A percentile compares a stretch with the other conserved stretches of the same genome.
These are phyloP conservation scores for Tetrastigma voinierianum DNA, from an alignment of 164 flowering plant genomes.

Conservation along the genomic window DNA sequence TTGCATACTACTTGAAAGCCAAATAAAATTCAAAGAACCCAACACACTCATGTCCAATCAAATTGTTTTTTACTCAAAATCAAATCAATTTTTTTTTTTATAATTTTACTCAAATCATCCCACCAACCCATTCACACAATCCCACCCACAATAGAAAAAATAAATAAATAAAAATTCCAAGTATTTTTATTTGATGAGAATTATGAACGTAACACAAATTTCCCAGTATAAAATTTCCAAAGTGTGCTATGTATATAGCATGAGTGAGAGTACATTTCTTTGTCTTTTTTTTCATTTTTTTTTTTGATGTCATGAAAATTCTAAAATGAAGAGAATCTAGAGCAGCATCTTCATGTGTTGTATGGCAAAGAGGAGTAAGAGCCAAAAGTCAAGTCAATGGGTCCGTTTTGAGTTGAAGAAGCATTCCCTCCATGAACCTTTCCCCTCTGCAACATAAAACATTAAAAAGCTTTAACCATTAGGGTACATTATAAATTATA, in stretches of 20 bases:
- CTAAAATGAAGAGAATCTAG: not conserved
- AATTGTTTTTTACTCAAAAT: not conserved
- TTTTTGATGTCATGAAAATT: not conserved
- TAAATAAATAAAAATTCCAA: too few relatives aligned
- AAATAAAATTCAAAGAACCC: not conserved
- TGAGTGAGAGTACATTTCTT: not conserved
- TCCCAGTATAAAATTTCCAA: not conserved
- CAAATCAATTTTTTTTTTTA: too few relatives aligned
- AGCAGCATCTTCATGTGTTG: constrained; percentile 12
- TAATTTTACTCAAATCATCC: too few relatives aligned
- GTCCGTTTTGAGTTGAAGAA: constrained; percentile 28
- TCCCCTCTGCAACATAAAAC: constrained; percentile 29
- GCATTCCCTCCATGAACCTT: constrained; percentile 32
- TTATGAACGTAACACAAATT: too few relatives aligned
- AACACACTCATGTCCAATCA: constrained; percentile 9
- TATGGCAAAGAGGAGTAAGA: constrained; percentile 6
- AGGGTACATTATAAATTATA: too few relatives aligned
- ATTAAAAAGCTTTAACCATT: not conserved
- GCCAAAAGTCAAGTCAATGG: constrained; percentile 25
- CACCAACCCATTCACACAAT: too few relatives aligned
- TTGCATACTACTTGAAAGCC: not conserved
- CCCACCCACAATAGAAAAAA: too few relatives aligned
- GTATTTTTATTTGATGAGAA: too few relatives aligned
- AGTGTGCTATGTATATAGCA: constrained; percentile 7
- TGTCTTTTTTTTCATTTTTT: too few relatives aligned